Percentiles rank a stretch among this genome's conserved stretches.
Conservation (phyloP, 352 stramenopile species). For the Globisporangium viniferum region DNA sequence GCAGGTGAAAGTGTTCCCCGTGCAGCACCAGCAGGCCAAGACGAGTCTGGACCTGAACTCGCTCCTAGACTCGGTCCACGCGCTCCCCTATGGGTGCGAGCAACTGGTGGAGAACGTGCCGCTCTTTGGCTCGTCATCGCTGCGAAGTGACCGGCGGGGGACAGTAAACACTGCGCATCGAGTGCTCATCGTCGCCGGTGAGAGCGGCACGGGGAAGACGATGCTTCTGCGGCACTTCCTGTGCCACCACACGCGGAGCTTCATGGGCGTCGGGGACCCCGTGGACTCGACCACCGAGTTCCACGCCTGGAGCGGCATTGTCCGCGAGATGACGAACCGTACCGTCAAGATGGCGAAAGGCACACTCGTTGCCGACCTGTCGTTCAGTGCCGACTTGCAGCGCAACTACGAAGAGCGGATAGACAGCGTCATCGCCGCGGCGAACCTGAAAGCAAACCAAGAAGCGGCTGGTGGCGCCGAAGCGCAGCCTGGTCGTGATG, state of each 20-base stretch:
- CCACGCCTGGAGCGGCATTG: slow-evolving; percentile 55
- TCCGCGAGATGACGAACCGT: slow-evolving; percentile 33
- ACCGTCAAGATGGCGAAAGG: slow-evolving; percentile 27
- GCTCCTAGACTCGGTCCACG: slow-evolving; percentile 26
- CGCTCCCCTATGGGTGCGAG: slow-evolving; percentile 47
- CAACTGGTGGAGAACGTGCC: slow-evolving; percentile 48
- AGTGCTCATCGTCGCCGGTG: slow-evolving; percentile 53
- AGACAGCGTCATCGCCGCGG: neutral
- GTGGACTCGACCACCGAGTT: slow-evolving; percentile 57
- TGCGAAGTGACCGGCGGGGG: slow-evolving; percentile 8
- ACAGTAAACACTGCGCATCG: slow-evolving; percentile 21
- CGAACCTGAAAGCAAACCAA: neutral
- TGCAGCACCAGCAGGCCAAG: slow-evolving; percentile 31
- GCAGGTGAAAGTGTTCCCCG: slow-evolving; percentile 44
- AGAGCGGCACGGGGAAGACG: slow-evolving; percentile 63
- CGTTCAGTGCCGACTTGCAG: neutral
- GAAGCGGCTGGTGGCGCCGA: neutral
- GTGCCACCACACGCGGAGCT: slow-evolving; percentile 46
- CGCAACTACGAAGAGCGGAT: slow-evolving; percentile 1
- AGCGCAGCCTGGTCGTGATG: too few relatives aligned
- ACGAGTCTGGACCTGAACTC: slow-evolving; percentile 33
- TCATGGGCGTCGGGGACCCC: slow-evolving; percentile 51
- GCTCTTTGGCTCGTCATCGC: slow-evolving; percentile 32
- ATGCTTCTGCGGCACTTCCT: slow-evolving; percentile 62
- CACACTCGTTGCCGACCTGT: neutral